phyloP scores from a whole-genome alignment of 2,329 filamentous ascomycete genomes.

The Nemania diffusa region DNA sequence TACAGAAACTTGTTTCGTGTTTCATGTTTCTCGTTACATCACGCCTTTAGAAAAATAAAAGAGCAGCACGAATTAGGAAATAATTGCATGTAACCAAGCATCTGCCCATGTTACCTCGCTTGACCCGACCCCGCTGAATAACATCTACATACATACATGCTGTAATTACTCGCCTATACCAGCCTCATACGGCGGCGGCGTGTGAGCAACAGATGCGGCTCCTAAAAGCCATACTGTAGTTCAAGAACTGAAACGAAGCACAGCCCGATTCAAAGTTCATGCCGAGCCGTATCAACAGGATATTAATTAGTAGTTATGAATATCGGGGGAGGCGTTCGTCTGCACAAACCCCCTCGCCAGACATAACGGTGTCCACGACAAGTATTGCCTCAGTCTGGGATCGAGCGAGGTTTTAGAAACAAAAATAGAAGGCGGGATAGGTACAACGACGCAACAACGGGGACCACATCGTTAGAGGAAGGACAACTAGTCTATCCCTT shows the following conservation, averaged over 20 bases:
- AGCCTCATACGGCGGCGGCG: neutral
- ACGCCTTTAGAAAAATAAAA: neutral
- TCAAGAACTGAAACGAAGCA: neutral
- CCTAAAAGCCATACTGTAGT: neutral
- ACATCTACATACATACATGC: neutral
- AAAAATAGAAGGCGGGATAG: neutral
- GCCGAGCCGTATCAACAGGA: neutral
- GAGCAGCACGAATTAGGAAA: neutral
- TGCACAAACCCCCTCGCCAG: neutral
- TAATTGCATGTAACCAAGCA: neutral
- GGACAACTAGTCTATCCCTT: neutral
- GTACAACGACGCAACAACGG: neutral
- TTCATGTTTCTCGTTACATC: conserved; percentile 22
- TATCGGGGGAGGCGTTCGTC: neutral
- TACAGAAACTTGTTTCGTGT: conserved; percentile 23
- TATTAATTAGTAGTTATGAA: neutral
- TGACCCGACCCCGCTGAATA: neutral
- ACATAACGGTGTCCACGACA: neutral
- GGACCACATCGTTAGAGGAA: neutral
- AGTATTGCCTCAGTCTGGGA: neutral
- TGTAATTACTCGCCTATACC: neutral
- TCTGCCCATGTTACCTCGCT: neutral
- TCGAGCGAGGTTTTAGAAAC: neutral
- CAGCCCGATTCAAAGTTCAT: neutral
- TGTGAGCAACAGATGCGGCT: neutral